Evolutionary conservation across 2,329 filamentous ascomycete genomes (phyloP).

Genomic region (Ascochyta lentis): DNA sequence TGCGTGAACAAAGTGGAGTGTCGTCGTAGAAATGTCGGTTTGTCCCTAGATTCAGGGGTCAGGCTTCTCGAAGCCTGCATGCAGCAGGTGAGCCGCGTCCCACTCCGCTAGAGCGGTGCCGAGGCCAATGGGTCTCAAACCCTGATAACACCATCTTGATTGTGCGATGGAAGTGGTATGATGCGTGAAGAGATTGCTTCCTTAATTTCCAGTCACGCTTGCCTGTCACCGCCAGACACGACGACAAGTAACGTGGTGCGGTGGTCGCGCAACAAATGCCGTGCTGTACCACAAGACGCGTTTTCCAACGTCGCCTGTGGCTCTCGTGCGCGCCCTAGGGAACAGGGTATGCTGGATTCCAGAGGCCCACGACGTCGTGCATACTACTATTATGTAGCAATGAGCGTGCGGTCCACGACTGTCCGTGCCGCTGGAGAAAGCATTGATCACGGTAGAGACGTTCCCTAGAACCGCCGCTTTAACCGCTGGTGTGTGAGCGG

Average conservation of each 20-base stretch:
- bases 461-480: constrained; percentile 10
- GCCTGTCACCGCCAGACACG: constrained; percentile 3
- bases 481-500: not conserved
- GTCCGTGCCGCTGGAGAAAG: constrained; percentile 18
- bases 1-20: constrained; percentile 17
- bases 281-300: constrained; percentile 1
- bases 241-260: constrained; percentile 2
- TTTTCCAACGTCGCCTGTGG: constrained; percentile 1
- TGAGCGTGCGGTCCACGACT: constrained; percentile 9
- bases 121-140: constrained; percentile 9
- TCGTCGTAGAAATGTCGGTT: not conserved
- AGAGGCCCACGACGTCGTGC: constrained; percentile 8
- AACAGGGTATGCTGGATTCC: constrained; percentile 4
- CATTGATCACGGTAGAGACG: constrained; percentile 12
- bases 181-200: constrained; percentile 17
- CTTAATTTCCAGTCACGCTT: constrained; percentile 14
- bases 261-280: not conserved
- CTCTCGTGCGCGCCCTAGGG: constrained; percentile 11
- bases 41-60: constrained; percentile 15
- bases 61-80: constrained; percentile 39
- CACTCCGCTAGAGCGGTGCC: constrained; percentile 10
- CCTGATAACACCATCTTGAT: constrained; percentile 16
- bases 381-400: not conserved
- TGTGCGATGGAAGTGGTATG: constrained; percentile 19
- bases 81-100: constrained; percentile 29